A percentile compares a stretch with the other conserved stretches of the same genome.
Evolutionary conservation across 495 filamentous ascomycete species (phyloP).

Genomic region (Penicillium silybi): DNA sequence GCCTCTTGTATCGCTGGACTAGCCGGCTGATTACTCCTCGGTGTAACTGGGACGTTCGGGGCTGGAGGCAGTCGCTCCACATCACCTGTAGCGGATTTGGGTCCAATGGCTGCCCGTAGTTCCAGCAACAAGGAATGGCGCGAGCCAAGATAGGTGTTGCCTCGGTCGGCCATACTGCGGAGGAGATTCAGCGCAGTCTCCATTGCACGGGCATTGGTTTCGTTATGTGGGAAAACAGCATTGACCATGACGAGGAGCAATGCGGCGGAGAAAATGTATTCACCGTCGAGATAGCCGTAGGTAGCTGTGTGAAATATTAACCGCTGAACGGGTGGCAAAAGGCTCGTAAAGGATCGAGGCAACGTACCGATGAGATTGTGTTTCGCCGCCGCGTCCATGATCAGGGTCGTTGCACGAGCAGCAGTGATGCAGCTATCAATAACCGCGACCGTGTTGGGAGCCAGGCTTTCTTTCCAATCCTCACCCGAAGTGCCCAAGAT

Average conservation of each 20-base stretch:
- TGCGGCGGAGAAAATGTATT: slow-evolving; percentile 47
- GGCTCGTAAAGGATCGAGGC: background rate
- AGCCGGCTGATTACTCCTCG: slow-evolving; percentile 14
- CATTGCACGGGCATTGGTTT: slow-evolving; percentile 37
- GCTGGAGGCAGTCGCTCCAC: background rate
- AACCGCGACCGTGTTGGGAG: slow-evolving; percentile 38
- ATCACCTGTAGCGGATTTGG: slow-evolving; percentile 6
- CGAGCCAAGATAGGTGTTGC: slow-evolving; percentile 41
- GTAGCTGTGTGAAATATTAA: slow-evolving; percentile 27
- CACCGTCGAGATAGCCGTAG: slow-evolving; percentile 49
- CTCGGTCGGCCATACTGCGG: slow-evolving; percentile 43
- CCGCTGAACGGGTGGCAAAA: background rate
- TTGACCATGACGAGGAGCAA: slow-evolving; percentile 49
- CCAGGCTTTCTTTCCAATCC: slow-evolving; percentile 42
- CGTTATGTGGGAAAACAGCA: slow-evolving; percentile 41
- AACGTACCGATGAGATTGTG: slow-evolving; percentile 42
- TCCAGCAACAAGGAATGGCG: slow-evolving; percentile 40
- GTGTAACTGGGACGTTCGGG: slow-evolving; percentile 8
- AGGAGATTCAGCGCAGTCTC: slow-evolving; percentile 39
- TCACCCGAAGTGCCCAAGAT: slow-evolving; percentile 15
- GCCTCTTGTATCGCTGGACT: slow-evolving; percentile 2
- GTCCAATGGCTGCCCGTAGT: slow-evolving; percentile 27
- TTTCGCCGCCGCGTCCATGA: slow-evolving; percentile 44
- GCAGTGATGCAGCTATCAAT: slow-evolving; percentile 47
- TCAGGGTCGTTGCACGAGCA: slow-evolving; percentile 42